Evolutionary conservation across 2,329 filamentous ascomycete species (phyloP).

Genomic region (Cladosporium sp.): DNA sequence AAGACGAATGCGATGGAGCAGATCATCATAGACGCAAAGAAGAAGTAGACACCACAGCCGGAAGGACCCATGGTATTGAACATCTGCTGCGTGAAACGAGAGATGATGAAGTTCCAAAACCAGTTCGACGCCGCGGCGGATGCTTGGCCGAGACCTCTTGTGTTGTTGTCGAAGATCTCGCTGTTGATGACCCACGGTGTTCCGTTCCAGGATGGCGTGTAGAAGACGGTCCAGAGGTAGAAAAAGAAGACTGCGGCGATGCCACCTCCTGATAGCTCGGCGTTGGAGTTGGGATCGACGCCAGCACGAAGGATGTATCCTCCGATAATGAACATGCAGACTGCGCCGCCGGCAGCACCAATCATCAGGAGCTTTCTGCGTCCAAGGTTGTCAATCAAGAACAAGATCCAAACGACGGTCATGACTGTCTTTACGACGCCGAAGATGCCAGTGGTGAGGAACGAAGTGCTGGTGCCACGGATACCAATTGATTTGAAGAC

Average conservation of each 20-base stretch:
- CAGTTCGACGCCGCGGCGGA: slow-evolving; percentile 69
- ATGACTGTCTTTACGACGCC: slow-evolving; percentile 69
- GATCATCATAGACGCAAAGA: slow-evolving; percentile 47
- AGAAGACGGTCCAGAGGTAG: slow-evolving; percentile 69
- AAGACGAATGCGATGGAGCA: slow-evolving; percentile 43
- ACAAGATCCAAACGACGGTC: slow-evolving; percentile 66
- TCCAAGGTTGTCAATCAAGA: slow-evolving; percentile 62
- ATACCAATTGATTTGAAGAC: slow-evolving; percentile 65
- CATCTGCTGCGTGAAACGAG: slow-evolving; percentile 65
- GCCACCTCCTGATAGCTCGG: slow-evolving; percentile 44
- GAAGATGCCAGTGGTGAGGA: slow-evolving; percentile 70
- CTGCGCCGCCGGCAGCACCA: slow-evolving; percentile 58
- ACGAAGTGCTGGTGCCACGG: slow-evolving; percentile 53
- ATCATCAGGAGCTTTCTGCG: slow-evolving; percentile 61
- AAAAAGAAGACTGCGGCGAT: slow-evolving; percentile 67
- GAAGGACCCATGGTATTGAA: slow-evolving; percentile 38
- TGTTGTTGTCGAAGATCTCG: slow-evolving; percentile 71
- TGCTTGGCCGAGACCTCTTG: slow-evolving; percentile 66
- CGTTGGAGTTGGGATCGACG: slow-evolving; percentile 21
- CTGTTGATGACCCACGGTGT: slow-evolving; percentile 59
- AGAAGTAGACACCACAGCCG: slow-evolving; percentile 39
- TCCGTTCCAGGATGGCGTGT: slow-evolving; percentile 48
- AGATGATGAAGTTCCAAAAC: slow-evolving; percentile 69
- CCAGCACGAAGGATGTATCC: slow-evolving; percentile 47
- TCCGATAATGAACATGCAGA: slow-evolving; percentile 63